Conservation (phyloP, 2,329 filamentous ascomycete genomes). For the Diaporthe longicolla region DNA sequence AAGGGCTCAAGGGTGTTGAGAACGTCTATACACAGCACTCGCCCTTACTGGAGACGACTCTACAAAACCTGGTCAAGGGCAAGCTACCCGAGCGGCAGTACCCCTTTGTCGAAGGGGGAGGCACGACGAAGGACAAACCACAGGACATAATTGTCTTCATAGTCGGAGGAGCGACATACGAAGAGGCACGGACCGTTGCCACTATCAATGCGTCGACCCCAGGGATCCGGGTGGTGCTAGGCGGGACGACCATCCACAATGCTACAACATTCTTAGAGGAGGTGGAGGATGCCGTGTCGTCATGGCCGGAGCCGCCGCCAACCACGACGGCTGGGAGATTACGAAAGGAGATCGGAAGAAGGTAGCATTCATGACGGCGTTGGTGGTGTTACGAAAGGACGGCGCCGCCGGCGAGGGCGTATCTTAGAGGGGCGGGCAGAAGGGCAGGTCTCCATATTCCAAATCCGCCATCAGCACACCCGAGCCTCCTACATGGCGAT, state of each 20-base stretch:
- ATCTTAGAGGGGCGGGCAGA: neutral
- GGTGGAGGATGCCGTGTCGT: constrained; percentile 87
- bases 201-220: constrained; percentile 92
- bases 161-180: constrained; percentile 92
- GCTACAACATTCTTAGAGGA: constrained; percentile 90
- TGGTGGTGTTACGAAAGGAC: neutral
- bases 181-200: constrained; percentile 97
- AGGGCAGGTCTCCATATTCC: neutral
- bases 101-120: constrained; percentile 91
- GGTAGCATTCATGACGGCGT: constrained; percentile 33
- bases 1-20: constrained; percentile 96
- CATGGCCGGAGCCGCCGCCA: constrained; percentile 80
- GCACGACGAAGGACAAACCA: constrained; percentile 91
- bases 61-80: constrained; percentile 95
- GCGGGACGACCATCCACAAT: constrained; percentile 91
- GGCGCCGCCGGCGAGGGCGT: neutral
- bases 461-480: neutral
- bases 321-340: constrained; percentile 50
- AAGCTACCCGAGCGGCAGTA: constrained; percentile 88
- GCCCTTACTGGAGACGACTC: constrained; percentile 85
- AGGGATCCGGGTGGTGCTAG: constrained; percentile 89
- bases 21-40: constrained; percentile 99
- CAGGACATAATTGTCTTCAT: constrained; percentile 98
- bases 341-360: constrained; percentile 50
- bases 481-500: neutral